These are phyloP conservation scores for Tolypocladium sp. DNA, from an alignment of 2,329 filamentous ascomycete genomes.

Conservation along the genomic window DNA sequence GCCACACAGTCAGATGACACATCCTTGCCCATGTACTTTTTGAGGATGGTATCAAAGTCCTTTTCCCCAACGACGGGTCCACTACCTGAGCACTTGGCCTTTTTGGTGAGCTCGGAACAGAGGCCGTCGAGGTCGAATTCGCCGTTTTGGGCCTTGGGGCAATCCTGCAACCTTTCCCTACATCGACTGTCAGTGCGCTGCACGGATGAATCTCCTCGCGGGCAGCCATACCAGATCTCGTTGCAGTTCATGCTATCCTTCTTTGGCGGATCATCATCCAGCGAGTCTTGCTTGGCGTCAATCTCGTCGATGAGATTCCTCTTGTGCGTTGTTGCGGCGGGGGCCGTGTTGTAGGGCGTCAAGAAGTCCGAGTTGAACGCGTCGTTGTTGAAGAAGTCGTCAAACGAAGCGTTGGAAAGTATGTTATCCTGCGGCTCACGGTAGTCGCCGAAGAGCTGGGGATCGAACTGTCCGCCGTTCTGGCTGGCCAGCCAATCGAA, in stretches of 20 bases:
- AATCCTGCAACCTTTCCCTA: slow-evolving; percentile 85
- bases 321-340: slow-evolving; percentile 38
- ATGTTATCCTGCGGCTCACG: slow-evolving; percentile 82
- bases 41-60: slow-evolving; percentile 76
- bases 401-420: slow-evolving; percentile 59
- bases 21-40: slow-evolving; percentile 47
- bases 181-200: slow-evolving; percentile 27
- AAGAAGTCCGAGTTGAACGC: slow-evolving; percentile 74
- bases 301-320: slow-evolving; percentile 70
- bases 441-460: slow-evolving; percentile 84
- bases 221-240: slow-evolving; percentile 73
- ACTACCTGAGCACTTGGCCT: slow-evolving; percentile 87
- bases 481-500: slow-evolving; percentile 72
- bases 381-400: slow-evolving; percentile 64
- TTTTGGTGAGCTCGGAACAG: slow-evolving; percentile 86
- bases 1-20: slow-evolving; percentile 23
- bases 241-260: slow-evolving; percentile 68
- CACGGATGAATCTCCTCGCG: neutral
- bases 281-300: slow-evolving; percentile 62
- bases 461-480: slow-evolving; percentile 81
- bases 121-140: slow-evolving; percentile 91
- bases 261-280: slow-evolving; percentile 54
- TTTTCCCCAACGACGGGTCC: slow-evolving; percentile 83
- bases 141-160: slow-evolving; percentile 78
- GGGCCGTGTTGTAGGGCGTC: slow-evolving; percentile 66